Evolutionary conservation across 1,139 yeast genomes (phyloP), one percentile per base, ranked within the genome.

Genomic region (Spencermartinsiella ligniputridi): DNA sequence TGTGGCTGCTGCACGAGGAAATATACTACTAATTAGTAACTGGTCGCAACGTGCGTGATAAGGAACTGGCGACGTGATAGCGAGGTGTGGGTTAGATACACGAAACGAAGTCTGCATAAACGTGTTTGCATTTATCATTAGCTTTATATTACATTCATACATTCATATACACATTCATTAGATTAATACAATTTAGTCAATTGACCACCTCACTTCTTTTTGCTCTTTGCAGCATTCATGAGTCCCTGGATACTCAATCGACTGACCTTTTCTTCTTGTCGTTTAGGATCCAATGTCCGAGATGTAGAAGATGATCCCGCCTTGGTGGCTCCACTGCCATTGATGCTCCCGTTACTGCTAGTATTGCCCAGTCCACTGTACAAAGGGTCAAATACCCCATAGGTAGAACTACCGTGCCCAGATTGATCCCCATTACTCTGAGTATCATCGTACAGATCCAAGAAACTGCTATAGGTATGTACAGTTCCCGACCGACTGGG

Each of bases 241-340:
- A 56, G 24, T 15, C 61, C 61, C 16, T 42, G 45, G 35, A 56
- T 52, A 40, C 58, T 55, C 35, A 44, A 49, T 25, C 50, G 47
- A 42, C 60, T 55, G 32, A 48, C 48, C 24, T 46, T 52, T 35
- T 43, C 45, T 35, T 34, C 19, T 12, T 20, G 32, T 8, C 32
- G 13, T 27, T 27, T 27, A n/a, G 32, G 32, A 15, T 27, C 32
- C 15, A 27, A 27, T n/a, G 32, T 27, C 15, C 21, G 27, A 8
- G 33, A 35, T 6, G 30, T 18, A 30, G n/a, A 29, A 11, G 17
- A 8, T 3, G 18, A 3, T 17, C 36, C n/a, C 6, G 18, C 6
- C 13, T 27, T 27, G 13, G 27, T 20, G 24, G 12, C 3, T 11
- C 25, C 38, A 20, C 9, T 3, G 3, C 25, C 38, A 34, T 17